Base-by-base conservation (phyloP, 306 rosid genomes). In the Gastrolobium bilobum region DNA sequence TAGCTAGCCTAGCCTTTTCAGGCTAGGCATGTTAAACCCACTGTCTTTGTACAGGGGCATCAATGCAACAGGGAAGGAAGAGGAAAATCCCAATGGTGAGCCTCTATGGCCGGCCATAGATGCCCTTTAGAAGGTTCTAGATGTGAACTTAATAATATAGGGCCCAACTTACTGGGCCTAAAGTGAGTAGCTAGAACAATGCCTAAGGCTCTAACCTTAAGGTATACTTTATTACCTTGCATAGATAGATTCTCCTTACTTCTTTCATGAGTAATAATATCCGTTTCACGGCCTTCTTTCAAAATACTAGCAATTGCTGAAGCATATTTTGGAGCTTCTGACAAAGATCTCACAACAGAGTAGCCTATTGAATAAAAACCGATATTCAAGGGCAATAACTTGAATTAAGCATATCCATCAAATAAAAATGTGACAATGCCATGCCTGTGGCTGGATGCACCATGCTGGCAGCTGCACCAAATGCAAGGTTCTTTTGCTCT, bases 371-470 rank as follows among this genome's bases (percentile, higher is more conserved):
- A 65, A 80, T 20, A 62, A 83, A 68, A 56, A 13, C 38, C 9
- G 39, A 84, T 50, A 52, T 42, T 46, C n/a, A 77, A 48, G 40
- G 68, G 44, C 29, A 39, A 30, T 48, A 70, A 13, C 63, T 69
- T 76, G 15, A 64, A 81, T 46, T 34, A 65, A 82, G 38, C 43
- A 79, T 20, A 62, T 51, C 57, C 71, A 33, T 37, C 43, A 68
- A 61, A 68, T 39, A 29, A 65, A 52, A 47, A 70, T 43, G 70
- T 29, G 57, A 35, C 34, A 38, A 48, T 56, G 44, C 77, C 74
- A 68, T 86, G 85, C 98, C 97, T 79, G 99, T 95, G 79, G 99
- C 99, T 66, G 99, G 99, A 86, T 95, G 99, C 83, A 95, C 99
- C 98, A 95, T 88, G 85, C 98, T 86, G 61, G 99, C 99, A 84